phyloP scores from a whole-genome alignment of 2,329 filamentous ascomycete genomes.

The Diaporthe velutina region DNA sequence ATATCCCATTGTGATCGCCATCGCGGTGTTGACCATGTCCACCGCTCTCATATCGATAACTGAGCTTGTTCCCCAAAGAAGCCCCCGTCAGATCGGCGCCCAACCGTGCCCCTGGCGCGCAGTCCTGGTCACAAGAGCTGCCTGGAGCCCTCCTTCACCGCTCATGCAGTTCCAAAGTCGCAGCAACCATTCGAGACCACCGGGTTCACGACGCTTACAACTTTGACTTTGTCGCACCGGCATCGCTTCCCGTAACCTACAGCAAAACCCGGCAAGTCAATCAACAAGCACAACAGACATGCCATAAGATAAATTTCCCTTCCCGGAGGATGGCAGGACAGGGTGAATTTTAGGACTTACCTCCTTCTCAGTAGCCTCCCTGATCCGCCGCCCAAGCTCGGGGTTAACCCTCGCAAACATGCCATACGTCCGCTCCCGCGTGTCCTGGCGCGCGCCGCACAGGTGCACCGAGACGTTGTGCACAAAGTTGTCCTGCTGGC shows the following conservation, averaged over 20 bases:
- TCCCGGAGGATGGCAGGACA: neutral
- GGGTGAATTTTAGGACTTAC: slow-evolving; percentile 38
- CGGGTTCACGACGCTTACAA: neutral
- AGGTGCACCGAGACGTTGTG: slow-evolving; percentile 71
- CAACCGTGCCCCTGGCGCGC: no score
- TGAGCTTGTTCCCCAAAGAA: neutral
- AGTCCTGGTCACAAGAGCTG: no score
- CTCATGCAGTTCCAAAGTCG: no score
- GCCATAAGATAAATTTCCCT: neutral
- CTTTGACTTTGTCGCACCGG: slow-evolving; percentile 4
- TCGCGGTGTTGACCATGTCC: neutral
- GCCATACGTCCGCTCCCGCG: slow-evolving; percentile 69
- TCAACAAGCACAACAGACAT: neutral
- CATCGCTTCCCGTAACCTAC: slow-evolving; percentile 4
- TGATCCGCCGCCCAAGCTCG: slow-evolving; percentile 65
- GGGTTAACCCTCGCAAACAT: slow-evolving; percentile 71
- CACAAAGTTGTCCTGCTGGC: slow-evolving; percentile 73
- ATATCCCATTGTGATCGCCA: neutral
- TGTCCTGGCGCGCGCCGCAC: slow-evolving; percentile 63
- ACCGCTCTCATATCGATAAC: neutral
- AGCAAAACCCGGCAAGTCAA: neutral
- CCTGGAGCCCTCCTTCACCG: neutral
- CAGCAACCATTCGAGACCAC: neutral
- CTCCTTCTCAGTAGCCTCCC: slow-evolving; percentile 64
- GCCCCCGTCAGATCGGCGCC: neutral